Conservation (phyloP, 441 rosid species). For the Populus hybrid region DNA sequence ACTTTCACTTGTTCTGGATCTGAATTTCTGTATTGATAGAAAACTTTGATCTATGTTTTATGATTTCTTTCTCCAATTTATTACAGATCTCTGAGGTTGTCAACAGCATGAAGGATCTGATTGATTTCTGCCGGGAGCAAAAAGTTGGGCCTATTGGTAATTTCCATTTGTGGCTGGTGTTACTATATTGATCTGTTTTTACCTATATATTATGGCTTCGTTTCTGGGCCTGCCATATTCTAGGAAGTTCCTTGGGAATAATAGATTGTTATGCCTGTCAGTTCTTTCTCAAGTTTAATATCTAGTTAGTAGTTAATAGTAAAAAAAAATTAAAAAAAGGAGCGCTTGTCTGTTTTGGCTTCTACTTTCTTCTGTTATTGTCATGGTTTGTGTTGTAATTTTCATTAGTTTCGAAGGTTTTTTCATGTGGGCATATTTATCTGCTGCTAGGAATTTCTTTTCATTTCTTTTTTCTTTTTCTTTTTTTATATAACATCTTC, state of each 20-base stretch:
- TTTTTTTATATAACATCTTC: too few species aligned
- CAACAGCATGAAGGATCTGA: slow-evolving; percentile 97
- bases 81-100: slow-evolving; percentile 97
- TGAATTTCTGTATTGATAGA: slow-evolving; percentile 9
- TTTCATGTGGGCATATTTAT: too few species aligned
- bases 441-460: too few species aligned
- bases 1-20: slow-evolving; percentile 9
- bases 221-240: background rate
- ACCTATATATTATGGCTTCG: background rate
- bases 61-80: slow-evolving; percentile 13
- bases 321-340: too few species aligned
- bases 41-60: slow-evolving; percentile 2
- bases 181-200: background rate
- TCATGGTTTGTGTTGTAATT: too few species aligned
- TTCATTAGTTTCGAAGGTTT: too few species aligned
- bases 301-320: background rate
- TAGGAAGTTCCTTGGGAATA: background rate
- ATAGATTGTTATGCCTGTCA: too few species aligned
- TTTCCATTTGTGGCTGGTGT: background rate
- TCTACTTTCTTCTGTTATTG: background rate
- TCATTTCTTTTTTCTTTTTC: too few species aligned
- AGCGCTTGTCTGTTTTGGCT: background rate
- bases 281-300: background rate
- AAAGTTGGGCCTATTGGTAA: slow-evolving; percentile 93
- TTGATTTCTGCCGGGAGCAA: slow-evolving; percentile 76